These are phyloP conservation scores for Sphagnum magellanicum DNA, from an alignment of 228 moss, liverwort and hornwort species.

Conservation along the genomic window DNA sequence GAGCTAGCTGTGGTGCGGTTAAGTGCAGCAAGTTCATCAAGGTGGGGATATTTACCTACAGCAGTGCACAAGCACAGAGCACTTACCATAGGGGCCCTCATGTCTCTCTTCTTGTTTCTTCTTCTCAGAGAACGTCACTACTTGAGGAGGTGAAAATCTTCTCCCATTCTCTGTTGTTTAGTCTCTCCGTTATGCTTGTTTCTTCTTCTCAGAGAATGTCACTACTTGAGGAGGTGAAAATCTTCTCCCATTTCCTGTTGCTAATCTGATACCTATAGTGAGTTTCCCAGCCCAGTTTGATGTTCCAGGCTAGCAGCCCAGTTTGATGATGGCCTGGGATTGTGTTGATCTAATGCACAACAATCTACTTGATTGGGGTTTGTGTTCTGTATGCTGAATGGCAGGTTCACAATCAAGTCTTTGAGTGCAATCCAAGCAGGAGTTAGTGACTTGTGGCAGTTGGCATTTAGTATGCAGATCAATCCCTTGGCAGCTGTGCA, in stretches of 20 bases:
- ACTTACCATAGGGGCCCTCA: conserved; percentile 21
- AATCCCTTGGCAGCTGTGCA: conserved; percentile 88
- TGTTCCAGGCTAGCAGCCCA: neutral
- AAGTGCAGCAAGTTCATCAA: conserved; percentile 6
- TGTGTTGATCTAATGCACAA: neutral
- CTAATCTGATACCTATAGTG: too few relatives aligned
- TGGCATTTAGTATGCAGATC: conserved; percentile 92
- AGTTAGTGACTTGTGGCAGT: conserved; percentile 72
- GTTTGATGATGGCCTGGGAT: neutral
- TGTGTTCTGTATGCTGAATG: neutral
- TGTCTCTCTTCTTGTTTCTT: conserved; percentile 21
- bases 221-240: conserved; percentile 19
- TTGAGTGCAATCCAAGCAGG: conserved; percentile 38
- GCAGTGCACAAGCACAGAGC: conserved; percentile 10
- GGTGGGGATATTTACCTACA: conserved; percentile 8
- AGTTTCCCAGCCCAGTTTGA: neutral
- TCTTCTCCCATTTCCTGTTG: neutral
- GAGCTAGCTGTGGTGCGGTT: conserved; percentile 41
- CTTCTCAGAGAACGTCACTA: conserved; percentile 17
- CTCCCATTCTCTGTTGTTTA: neutral
- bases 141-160: conserved; percentile 19
- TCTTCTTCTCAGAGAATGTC: conserved; percentile 23
- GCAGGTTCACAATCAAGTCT: conserved; percentile 47
- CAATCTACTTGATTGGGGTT: neutral
- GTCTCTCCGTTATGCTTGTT: conserved; percentile 6